Percentiles rank a stretch among this genome's conserved stretches.
Conservation (phyloP, 2,329 filamentous ascomycete species). For the Fusarium bulbicola region DNA sequence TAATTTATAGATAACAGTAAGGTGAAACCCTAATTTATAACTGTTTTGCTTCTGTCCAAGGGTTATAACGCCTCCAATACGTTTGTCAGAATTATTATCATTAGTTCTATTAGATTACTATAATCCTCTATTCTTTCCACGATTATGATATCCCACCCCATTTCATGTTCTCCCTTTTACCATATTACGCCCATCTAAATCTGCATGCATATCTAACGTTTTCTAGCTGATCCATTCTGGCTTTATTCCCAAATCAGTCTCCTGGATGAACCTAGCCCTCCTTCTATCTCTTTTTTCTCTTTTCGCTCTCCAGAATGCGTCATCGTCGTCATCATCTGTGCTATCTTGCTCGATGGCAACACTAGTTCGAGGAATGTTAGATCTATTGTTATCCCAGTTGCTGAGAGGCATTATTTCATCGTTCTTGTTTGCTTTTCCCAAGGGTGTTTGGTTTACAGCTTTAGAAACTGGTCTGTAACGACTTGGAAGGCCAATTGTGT, state of each 20-base stretch:
- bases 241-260: neutral
- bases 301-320: slow-evolving; percentile 20
- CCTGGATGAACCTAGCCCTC: slow-evolving; percentile 19
- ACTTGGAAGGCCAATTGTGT: slow-evolving; percentile 26
- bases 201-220: neutral
- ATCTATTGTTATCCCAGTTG: neutral
- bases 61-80: neutral
- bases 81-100: neutral
- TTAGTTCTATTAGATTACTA: neutral
- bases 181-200: neutral
- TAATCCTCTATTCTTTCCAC: neutral
- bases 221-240: slow-evolving; percentile 8
- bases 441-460: neutral
- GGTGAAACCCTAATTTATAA: neutral
- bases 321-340: slow-evolving; percentile 11
- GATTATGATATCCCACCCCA: neutral
- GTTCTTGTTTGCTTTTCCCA: neutral
- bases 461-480: slow-evolving; percentile 28
- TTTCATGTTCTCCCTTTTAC: neutral
- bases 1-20: neutral
- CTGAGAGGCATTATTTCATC: neutral
- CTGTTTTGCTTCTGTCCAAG: too few relatives aligned
- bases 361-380: neutral
- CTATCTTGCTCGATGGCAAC: neutral
- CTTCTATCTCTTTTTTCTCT: slow-evolving; percentile 23